These are phyloP conservation scores for Pichia phayaonensis DNA, from an alignment of 805 yeast species.

Conservation along the genomic window DNA sequence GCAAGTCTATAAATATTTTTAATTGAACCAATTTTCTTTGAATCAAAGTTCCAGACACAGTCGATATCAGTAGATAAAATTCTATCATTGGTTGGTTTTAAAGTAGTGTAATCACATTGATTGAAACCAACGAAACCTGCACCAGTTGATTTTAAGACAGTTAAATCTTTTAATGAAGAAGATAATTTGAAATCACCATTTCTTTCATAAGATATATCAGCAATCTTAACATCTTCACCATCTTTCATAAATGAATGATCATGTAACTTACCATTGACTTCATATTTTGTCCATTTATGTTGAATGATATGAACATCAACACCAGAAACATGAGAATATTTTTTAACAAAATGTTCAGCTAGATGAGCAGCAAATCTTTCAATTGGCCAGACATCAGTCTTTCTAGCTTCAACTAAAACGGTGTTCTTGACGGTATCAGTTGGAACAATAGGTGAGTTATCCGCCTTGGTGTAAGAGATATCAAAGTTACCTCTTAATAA, in stretches of 20 bases:
- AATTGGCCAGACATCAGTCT: slow-evolving; percentile 79
- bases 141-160: slow-evolving; percentile 84
- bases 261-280: slow-evolving; percentile 68
- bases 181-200: slow-evolving; percentile 47
- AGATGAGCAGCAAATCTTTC: slow-evolving; percentile 84
- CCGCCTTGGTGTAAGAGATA: slow-evolving; percentile 76
- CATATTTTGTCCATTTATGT: slow-evolving; percentile 68
- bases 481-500: slow-evolving; percentile 76
- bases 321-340: slow-evolving; percentile 72
- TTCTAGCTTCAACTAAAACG: slow-evolving; percentile 73
- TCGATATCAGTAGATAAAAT: slow-evolving; percentile 81
- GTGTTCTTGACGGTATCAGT: slow-evolving; percentile 93
- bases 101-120: slow-evolving; percentile 82
- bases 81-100: slow-evolving; percentile 76
- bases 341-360: slow-evolving; percentile 70
- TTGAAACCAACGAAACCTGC: slow-evolving; percentile 88
- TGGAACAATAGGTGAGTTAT: slow-evolving; percentile 84
- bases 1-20: slow-evolving; percentile 42
- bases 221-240: slow-evolving; percentile 72
- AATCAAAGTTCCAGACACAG: slow-evolving; percentile 62
- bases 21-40: slow-evolving; percentile 42
- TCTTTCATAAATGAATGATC: slow-evolving; percentile 81
- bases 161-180: slow-evolving; percentile 71
- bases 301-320: slow-evolving; percentile 62
- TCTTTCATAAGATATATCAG: slow-evolving; percentile 46